Evolutionary conservation across 129 eudicot genomes (phyloP).

Genomic region (Dittrichia graveolens): DNA sequence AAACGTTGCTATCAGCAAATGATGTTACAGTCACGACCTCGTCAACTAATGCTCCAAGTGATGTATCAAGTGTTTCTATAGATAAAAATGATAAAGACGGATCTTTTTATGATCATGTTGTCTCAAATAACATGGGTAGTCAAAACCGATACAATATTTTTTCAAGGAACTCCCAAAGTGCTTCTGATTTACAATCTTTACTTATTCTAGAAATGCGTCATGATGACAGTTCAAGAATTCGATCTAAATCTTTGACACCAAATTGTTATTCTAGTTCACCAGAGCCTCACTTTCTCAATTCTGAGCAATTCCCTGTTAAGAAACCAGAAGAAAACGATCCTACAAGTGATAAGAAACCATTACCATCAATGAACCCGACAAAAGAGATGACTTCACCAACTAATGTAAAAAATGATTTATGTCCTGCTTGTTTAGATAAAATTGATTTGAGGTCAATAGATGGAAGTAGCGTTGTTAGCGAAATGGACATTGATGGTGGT

Average conservation of each 20-base stretch:
- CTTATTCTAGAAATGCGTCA: constrained; percentile 24
- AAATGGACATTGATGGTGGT: constrained; percentile 51
- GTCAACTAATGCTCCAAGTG: constrained; percentile 7
- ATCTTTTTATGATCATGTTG: constrained; percentile 20
- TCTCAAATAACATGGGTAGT: constrained; percentile 3
- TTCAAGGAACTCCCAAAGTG: constrained; percentile 40
- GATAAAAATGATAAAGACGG: constrained; percentile 11
- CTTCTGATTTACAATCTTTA: constrained; percentile 30
- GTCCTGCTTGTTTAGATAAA: constrained; percentile 38
- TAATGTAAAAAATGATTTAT: constrained; percentile 30
- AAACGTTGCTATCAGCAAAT: constrained; percentile 18
- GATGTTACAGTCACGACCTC: neutral
- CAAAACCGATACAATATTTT: constrained; percentile 19
- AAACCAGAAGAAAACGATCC: constrained; percentile 2
- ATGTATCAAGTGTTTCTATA: constrained; percentile 13
- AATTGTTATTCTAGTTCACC: neutral
- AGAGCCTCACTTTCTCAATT: constrained; percentile 13
- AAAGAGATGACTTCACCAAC: constrained; percentile 25
- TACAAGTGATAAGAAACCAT: constrained; percentile 25
- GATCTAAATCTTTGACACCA: constrained; percentile 37
- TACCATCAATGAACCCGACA: neutral
- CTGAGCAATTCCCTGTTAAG: constrained; percentile 19
- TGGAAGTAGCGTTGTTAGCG: constrained; percentile 40
- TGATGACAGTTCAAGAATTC: constrained; percentile 25
- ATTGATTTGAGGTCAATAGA: constrained; percentile 46